Evolutionary conservation across 208 protist genomes (phyloP).

Genomic region (Wallacemonas collosoma): DNA sequence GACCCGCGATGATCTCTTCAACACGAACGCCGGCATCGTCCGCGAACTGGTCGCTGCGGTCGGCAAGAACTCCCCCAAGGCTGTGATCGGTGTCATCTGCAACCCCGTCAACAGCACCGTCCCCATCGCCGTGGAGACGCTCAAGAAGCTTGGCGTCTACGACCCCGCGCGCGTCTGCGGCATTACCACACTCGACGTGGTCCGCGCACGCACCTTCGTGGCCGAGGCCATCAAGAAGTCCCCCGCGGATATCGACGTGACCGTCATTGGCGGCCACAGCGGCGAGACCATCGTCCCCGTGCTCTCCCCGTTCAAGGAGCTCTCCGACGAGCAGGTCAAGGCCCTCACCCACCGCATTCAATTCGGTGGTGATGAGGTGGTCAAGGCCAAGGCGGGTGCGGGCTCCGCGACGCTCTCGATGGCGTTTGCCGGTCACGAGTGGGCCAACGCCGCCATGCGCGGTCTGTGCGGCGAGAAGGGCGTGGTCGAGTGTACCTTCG

Average conservation of each 20-base stretch:
- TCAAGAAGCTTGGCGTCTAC: conserved; percentile 92
- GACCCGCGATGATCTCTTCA: conserved; percentile 97
- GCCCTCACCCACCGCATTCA: conserved; percentile 84
- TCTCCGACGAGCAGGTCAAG: conserved; percentile 42
- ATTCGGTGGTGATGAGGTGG: conserved; percentile 95
- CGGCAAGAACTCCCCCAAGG: conserved; percentile 86
- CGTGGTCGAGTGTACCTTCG: conserved; percentile 68
- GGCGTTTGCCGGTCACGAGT: conserved; percentile 87
- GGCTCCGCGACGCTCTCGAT: conserved; percentile 98
- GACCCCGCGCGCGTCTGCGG: conserved; percentile 89
- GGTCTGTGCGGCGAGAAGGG: conserved; percentile 64
- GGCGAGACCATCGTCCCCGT: conserved; percentile 95
- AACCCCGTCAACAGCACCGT: conserved; percentile 98
- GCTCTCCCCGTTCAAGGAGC: conserved; percentile 30
- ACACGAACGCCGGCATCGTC: conserved; percentile 95
- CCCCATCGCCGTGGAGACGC: conserved; percentile 91
- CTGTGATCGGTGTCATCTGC: conserved; percentile 92
- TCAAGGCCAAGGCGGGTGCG: conserved; percentile 94
- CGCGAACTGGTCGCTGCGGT: conserved; percentile 87
- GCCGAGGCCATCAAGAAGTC: conserved; percentile 54
- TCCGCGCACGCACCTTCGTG: conserved; percentile 94
- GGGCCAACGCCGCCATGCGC: conserved; percentile 46
- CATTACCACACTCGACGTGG: conserved; percentile 92
- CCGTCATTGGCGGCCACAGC: conserved; percentile 96
- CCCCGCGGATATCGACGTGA: conserved; percentile 60